These are phyloP conservation scores for Ceratocystis smalleyi DNA, from an alignment of 2,329 filamentous ascomycete species.

Conservation along the genomic window DNA sequence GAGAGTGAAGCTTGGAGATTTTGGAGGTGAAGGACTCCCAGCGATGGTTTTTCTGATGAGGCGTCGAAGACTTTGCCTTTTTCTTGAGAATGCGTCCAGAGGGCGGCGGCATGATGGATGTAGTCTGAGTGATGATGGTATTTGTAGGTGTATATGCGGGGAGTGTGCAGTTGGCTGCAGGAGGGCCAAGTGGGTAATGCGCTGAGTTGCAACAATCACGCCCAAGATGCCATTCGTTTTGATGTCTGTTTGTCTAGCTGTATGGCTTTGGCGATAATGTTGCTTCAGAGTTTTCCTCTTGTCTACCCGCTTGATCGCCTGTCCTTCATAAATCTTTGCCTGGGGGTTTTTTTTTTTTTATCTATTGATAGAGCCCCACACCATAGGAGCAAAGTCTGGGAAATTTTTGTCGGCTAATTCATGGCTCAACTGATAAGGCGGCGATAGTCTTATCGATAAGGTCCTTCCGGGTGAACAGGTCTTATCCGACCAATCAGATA, in stretches of 20 bases:
- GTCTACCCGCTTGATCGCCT: background rate
- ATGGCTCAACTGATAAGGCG: constrained; percentile 17
- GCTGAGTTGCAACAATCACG: background rate
- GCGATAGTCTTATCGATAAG: constrained; percentile 10
- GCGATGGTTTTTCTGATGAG: constrained; percentile 66
- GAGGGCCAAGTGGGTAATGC: background rate
- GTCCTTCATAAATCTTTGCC: background rate
- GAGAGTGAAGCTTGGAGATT: constrained; percentile 71
- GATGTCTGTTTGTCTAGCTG: background rate
- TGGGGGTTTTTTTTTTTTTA: background rate
- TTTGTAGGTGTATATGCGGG: background rate
- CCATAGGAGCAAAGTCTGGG: constrained; percentile 8
- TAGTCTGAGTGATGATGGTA: background rate
- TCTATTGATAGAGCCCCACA: constrained; percentile 8
- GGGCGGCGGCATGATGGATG: constrained; percentile 37
- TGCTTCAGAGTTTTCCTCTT: background rate
- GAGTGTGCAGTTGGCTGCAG: background rate
- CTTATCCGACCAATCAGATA: constrained; percentile 17
- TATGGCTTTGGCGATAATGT: background rate
- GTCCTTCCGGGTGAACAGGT: background rate
- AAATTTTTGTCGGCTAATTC: constrained; percentile 17
- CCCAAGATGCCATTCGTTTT: background rate
- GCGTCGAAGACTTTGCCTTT: constrained; percentile 55
- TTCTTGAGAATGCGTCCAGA: constrained; percentile 53
- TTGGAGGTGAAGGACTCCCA: constrained; percentile 87